Conservation (phyloP, 1,284 basidiomycete species). For the Trichosporon ovoides region DNA sequence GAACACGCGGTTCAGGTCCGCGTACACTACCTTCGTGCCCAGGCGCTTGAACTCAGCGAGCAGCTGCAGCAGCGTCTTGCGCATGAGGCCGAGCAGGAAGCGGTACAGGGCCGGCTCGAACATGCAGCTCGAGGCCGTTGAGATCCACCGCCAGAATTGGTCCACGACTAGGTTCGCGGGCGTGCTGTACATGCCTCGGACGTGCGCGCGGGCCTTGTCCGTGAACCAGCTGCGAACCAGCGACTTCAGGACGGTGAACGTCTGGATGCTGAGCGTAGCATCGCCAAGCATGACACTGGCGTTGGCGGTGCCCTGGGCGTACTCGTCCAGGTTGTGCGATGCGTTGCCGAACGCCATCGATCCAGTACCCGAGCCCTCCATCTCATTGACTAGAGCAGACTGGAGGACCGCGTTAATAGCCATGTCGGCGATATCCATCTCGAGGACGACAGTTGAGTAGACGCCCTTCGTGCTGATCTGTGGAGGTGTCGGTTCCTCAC, state of each 20-base stretch:
- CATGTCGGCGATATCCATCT: slow-evolving; percentile 82
- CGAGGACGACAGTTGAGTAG: slow-evolving; percentile 89
- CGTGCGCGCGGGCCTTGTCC: slow-evolving; percentile 64
- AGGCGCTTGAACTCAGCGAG: slow-evolving; percentile 94
- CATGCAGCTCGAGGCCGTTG: slow-evolving; percentile 74
- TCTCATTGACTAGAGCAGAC: slow-evolving; percentile 55
- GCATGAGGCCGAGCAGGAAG: slow-evolving; percentile 93
- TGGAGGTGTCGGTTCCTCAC: slow-evolving; percentile 73
- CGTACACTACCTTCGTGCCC: slow-evolving; percentile 88
- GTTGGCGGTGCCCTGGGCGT: slow-evolving; percentile 65
- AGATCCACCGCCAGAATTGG: slow-evolving; percentile 98
- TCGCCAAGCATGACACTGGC: slow-evolving; percentile 82
- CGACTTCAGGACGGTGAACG: slow-evolving; percentile 75
- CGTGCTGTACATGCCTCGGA: slow-evolving; percentile 43
- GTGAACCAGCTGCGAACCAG: slow-evolving; percentile 91
- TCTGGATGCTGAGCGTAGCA: slow-evolving; percentile 82
- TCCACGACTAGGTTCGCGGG: slow-evolving; percentile 57
- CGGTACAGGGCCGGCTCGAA: slow-evolving; percentile 91
- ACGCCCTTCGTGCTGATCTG: slow-evolving; percentile 82
- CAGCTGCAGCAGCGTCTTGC: slow-evolving; percentile 94
- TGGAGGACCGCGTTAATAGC: slow-evolving; percentile 93
- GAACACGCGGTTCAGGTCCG: slow-evolving; percentile 87
- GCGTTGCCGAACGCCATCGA: slow-evolving; percentile 89
- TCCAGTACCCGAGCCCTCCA: slow-evolving; percentile 73
- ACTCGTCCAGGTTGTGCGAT: slow-evolving; percentile 86